Evolutionary conservation across 805 yeast genomes (phyloP).

Genomic region (Myxozyma mucilagina): DNA sequence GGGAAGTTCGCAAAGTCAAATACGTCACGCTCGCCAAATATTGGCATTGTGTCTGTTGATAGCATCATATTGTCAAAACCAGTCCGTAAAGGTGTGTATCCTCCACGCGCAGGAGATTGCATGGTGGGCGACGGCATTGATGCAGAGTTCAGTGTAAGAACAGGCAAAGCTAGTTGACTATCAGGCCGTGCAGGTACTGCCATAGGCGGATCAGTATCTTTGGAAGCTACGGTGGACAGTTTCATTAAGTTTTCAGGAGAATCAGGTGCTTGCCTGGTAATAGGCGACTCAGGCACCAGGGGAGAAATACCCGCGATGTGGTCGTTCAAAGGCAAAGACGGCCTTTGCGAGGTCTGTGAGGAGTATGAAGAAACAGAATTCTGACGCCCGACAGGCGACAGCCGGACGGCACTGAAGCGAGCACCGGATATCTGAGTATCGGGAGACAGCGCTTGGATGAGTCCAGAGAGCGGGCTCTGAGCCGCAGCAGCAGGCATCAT

Average conservation of each 20-base stretch:
- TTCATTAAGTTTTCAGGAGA: background rate
- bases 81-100: background rate
- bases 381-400: background rate
- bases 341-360: background rate
- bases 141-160: background rate
- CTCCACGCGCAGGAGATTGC: background rate
- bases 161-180: background rate
- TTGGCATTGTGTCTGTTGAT: constrained; percentile 19
- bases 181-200: background rate
- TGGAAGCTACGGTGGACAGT: background rate
- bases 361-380: background rate
- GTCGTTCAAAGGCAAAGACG: background rate
- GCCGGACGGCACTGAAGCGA: background rate
- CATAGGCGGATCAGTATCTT: background rate
- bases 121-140: background rate
- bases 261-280: background rate
- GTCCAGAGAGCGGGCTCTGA: background rate
- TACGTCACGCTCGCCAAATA: constrained; percentile 25
- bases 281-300: background rate
- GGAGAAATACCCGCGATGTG: background rate
- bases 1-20: constrained; percentile 25
- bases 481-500: background rate
- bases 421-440: background rate
- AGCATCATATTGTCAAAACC: constrained; percentile 1
- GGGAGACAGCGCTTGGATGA: background rate